Evolutionary conservation across 2,329 filamentous ascomycete genomes (phyloP).

Genomic region (Colletotrichum musae): DNA sequence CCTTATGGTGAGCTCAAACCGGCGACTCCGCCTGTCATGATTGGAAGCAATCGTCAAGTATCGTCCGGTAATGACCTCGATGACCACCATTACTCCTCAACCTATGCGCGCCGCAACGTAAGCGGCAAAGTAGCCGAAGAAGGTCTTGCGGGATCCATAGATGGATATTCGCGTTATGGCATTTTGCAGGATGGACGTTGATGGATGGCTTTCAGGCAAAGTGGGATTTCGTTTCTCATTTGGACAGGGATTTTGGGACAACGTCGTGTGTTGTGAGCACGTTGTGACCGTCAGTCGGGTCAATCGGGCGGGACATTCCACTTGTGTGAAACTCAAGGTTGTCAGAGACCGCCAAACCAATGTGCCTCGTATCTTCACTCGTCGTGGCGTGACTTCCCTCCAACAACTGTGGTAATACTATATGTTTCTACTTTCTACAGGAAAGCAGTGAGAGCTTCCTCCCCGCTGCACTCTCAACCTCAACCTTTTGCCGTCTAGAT

Average conservation of each 20-base stretch:
- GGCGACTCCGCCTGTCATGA: slow-evolving; percentile 67
- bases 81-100: slow-evolving; percentile 46
- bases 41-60: slow-evolving; percentile 67
- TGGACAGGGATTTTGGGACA: not conserved
- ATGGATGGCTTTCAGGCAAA: not conserved
- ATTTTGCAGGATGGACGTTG: slow-evolving; percentile 35
- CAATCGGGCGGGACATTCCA: too few relatives aligned
- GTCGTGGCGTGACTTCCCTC: too few relatives aligned
- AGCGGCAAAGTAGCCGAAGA: slow-evolving; percentile 83
- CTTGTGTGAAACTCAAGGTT: too few relatives aligned
- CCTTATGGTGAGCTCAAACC: slow-evolving; percentile 72
- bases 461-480: too few relatives aligned
- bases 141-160: slow-evolving; percentile 64
- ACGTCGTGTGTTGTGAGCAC: too few relatives aligned
- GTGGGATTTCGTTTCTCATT: not conserved
- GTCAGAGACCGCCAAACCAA: too few relatives aligned
- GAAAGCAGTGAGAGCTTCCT: too few relatives aligned
- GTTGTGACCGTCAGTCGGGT: too few relatives aligned
- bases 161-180: slow-evolving; percentile 43
- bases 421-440: too few relatives aligned
- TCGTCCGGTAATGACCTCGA: slow-evolving; percentile 72
- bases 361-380: too few relatives aligned
- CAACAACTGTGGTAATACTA: too few relatives aligned
- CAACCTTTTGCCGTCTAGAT: too few relatives aligned
- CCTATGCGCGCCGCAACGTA: slow-evolving; percentile 70